phyloP scores from a whole-genome alignment of 2,329 filamentous ascomycete species.

The Hymenoscyphus repandus region DNA sequence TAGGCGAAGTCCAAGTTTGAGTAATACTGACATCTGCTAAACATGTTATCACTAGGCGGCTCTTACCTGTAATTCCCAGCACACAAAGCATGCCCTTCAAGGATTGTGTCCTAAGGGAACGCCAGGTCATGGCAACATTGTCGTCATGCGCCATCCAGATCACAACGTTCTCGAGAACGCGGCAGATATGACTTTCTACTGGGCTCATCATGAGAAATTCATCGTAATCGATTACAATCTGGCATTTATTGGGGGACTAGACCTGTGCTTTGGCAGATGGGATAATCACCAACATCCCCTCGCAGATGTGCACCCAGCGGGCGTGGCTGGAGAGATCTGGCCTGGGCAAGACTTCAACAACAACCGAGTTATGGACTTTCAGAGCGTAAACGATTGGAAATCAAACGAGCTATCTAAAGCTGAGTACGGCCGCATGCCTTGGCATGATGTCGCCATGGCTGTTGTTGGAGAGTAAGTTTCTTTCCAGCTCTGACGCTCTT shows the following conservation, averaged over 20 bases:
- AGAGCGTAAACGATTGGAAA: conserved; percentile 87
- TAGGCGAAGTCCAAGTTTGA: conserved; percentile 5
- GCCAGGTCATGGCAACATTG: conserved; percentile 83
- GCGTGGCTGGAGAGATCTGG: conserved; percentile 78
- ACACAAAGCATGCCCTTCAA: conserved; percentile 84
- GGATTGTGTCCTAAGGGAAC: conserved; percentile 75
- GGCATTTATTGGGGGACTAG: conserved; percentile 90
- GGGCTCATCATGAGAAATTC: conserved; percentile 97
- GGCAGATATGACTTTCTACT: conserved; percentile 95
- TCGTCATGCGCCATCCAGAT: conserved; percentile 84
- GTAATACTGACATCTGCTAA: neutral
- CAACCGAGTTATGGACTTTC: conserved; percentile 92
- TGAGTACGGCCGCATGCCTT: conserved; percentile 92
- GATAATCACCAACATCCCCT: conserved; percentile 81
- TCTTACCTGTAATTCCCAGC: conserved; percentile 84
- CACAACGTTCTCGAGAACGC: conserved; percentile 93
- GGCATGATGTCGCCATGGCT: conserved; percentile 94
- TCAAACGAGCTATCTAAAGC: conserved; percentile 87
- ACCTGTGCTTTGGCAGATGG: conserved; percentile 95
- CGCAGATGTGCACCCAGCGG: conserved; percentile 81
- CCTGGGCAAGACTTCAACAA: conserved; percentile 98
- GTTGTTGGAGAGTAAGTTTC: conserved; percentile 62
- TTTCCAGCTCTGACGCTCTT: neutral
- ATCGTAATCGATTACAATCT: conserved; percentile 88
- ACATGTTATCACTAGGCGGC: conserved; percentile 48